A percentile compares a stretch with the other conserved stretches of the same genome.
Evolutionary conservation across 169 alveolate genomes (phyloP).

Genomic region (Neospora caninum): DNA sequence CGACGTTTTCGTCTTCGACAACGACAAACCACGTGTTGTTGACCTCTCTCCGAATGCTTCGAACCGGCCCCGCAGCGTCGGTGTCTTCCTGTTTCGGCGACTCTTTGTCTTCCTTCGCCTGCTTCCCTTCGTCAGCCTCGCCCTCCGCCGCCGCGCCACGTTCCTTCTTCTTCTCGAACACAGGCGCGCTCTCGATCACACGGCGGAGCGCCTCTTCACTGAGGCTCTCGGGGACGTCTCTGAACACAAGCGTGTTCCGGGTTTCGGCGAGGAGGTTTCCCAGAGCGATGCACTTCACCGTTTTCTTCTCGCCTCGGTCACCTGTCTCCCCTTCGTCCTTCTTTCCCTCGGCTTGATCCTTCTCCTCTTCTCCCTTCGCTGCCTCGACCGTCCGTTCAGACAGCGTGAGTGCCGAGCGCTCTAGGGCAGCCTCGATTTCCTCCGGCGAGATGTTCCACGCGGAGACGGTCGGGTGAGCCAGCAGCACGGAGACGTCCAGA

Average conservation of each 20-base stretch:
- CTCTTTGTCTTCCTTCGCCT: not conserved
- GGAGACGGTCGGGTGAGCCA: constrained; percentile 29
- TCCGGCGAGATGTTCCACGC: constrained; percentile 25
- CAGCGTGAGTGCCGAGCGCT: not conserved
- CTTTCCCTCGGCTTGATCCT: constrained; percentile 19
- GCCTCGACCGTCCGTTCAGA: not conserved
- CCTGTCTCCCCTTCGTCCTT: not conserved
- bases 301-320: not conserved
- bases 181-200: not conserved
- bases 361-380: not conserved
- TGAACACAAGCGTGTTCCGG: constrained; percentile 35
- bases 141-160: not conserved
- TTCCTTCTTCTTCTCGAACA: not conserved
- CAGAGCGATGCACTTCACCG: not conserved
- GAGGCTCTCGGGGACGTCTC: constrained; percentile 21
- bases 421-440: constrained; percentile 18
- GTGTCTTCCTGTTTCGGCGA: not conserved
- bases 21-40: constrained; percentile 53
- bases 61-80: not conserved
- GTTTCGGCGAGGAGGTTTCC: not conserved
- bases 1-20: not conserved
- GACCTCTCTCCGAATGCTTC: not conserved
- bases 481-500: constrained; percentile 12
- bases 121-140: not conserved
- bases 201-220: not conserved